phyloP scores from a whole-genome alignment of 352 stramenopile species.

The Phytophthora fragariae region DNA sequence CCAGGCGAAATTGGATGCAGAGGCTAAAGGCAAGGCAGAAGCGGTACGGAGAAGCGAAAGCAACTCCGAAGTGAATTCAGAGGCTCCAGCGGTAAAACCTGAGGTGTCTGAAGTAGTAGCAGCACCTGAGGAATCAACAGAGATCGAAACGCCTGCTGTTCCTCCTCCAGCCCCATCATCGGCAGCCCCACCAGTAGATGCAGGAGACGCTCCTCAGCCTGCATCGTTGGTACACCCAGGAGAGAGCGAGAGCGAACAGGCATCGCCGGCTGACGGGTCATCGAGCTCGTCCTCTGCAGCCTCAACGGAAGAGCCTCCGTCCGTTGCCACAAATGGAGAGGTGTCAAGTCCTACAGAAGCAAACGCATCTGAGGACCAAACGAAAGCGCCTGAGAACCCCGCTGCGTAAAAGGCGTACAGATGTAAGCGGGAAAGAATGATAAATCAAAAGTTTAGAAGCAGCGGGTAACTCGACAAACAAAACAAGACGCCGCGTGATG shows the following conservation, averaged over 20 bases:
- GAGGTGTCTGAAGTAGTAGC: not conserved
- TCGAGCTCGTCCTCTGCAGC: conserved; percentile 10
- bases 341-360: conserved; percentile 18
- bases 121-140: conserved; percentile 15
- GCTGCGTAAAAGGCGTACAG: conserved; percentile 26
- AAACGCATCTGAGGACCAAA: conserved; percentile 13
- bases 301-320: conserved; percentile 11
- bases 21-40: conserved; percentile 18
- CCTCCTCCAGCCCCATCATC: conserved; percentile 10
- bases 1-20: conserved; percentile 16
- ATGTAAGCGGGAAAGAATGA: conserved; percentile 22
- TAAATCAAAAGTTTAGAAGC: conserved; percentile 41
- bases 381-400: conserved; percentile 23
- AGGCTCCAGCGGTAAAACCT: conserved; percentile 9
- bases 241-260: conserved; percentile 6
- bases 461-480: conserved; percentile 28
- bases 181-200: conserved; percentile 30
- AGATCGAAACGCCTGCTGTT: conserved; percentile 1
- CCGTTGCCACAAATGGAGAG: conserved; percentile 26
- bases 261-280: conserved; percentile 10
- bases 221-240: conserved; percentile 24
- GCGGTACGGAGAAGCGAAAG: conserved; percentile 11
- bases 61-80: conserved; percentile 10
- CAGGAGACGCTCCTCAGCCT: conserved; percentile 19
- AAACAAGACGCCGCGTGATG: conserved; percentile 30